Conservation (phyloP, 495 filamentous ascomycete species). For the Aspergillus bertholletiae region DNA sequence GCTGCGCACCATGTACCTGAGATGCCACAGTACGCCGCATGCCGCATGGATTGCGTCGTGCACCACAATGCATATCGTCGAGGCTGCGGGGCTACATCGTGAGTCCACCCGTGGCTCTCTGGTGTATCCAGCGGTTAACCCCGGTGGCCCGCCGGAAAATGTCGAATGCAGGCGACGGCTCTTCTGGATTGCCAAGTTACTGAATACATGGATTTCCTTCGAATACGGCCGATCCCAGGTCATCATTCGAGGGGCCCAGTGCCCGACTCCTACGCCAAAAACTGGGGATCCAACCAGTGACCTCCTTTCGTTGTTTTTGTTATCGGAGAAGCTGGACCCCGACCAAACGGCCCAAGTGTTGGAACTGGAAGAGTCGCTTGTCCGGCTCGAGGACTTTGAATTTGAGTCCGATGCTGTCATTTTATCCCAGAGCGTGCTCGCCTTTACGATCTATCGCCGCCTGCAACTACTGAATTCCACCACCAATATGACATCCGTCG, state of each 20-base stretch:
- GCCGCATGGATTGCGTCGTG: slow-evolving; percentile 40
- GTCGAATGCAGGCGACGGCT: slow-evolving; percentile 17
- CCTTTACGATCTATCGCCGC: slow-evolving; percentile 4
- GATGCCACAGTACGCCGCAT: slow-evolving; percentile 37
- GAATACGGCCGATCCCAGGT: slow-evolving; percentile 33
- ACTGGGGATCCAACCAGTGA: not conserved
- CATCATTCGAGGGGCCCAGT: slow-evolving; percentile 13
- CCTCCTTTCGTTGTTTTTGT: slow-evolving; percentile 7
- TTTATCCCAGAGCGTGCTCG: not conserved
- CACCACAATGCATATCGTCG: slow-evolving; percentile 38
- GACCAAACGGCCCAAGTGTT: not conserved
- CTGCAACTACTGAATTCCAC: slow-evolving; percentile 8
- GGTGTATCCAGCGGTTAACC: not conserved
- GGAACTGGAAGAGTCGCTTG: slow-evolving; percentile 10
- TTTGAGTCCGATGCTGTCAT: slow-evolving; percentile 1
- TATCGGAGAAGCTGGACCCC: slow-evolving; percentile 12
- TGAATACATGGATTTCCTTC: slow-evolving; percentile 27
- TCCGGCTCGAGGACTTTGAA: not conserved
- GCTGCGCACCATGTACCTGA: slow-evolving; percentile 37
- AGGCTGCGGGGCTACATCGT: slow-evolving; percentile 35
- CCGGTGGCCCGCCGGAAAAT: not conserved
- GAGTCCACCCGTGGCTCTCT: slow-evolving; percentile 13
- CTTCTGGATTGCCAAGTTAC: slow-evolving; percentile 22
- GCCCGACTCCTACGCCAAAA: not conserved
- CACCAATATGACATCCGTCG: not conserved